Percentiles rank a stretch among this genome's conserved stretches.
These are phyloP conservation scores for Auricularia heimuer DNA, from an alignment of 768 basidiomycete genomes.

Conservation along the genomic window DNA sequence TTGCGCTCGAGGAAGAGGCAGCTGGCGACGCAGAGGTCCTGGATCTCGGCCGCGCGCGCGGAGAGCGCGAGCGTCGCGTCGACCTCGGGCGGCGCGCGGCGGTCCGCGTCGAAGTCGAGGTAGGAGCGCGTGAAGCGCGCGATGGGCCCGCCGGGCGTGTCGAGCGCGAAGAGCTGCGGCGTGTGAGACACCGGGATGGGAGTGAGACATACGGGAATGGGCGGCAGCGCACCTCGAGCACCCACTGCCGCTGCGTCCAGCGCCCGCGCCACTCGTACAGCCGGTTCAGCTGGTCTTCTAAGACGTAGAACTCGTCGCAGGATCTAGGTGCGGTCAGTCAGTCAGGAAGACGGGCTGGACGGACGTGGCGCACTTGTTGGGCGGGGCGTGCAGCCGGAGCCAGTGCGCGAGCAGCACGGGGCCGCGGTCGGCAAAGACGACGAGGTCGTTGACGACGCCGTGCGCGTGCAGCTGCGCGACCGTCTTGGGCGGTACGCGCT, in stretches of 20 bases:
- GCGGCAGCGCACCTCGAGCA: not conserved
- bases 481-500: not conserved
- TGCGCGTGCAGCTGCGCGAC: not conserved
- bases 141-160: constrained; percentile 5
- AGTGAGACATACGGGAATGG: not conserved
- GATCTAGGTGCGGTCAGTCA: not conserved
- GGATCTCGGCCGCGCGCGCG: not conserved
- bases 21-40: not conserved
- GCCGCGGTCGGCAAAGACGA: not conserved
- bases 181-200: not conserved
- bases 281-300: not conserved
- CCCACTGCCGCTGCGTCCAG: not conserved
- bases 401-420: not conserved
- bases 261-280: not conserved
- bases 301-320: not conserved
- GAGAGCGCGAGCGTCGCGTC: not conserved
- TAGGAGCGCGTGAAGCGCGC: constrained; percentile 2
- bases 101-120: not conserved
- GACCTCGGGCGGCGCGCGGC: not conserved
- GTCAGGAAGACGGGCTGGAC: not conserved
- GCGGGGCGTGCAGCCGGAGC: not conserved
- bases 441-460: not conserved
- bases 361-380: too few relatives aligned
- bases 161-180: constrained; percentile 3
- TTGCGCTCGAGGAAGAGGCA: not conserved